Evolutionary conservation across 805 yeast species (phyloP).

Genomic region (Yarrowia bubula): DNA sequence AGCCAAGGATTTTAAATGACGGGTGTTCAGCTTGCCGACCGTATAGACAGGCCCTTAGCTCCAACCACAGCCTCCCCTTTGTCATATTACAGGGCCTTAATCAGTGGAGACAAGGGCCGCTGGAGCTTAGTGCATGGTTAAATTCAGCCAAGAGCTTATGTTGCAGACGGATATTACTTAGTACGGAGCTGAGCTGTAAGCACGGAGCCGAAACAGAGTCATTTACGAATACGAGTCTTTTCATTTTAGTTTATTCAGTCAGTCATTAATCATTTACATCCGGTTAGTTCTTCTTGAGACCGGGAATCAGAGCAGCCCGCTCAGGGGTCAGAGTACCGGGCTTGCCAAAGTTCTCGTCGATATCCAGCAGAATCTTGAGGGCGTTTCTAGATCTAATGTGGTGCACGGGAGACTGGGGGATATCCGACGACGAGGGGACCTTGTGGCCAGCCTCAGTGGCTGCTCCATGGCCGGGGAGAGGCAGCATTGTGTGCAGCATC

Average conservation of each 20-base stretch:
- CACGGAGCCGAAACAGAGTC: too few species aligned
- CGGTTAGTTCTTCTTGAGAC: constrained; percentile 27
- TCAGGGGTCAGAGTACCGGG: constrained; percentile 37
- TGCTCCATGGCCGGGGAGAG: constrained; percentile 49
- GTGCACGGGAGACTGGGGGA: constrained; percentile 38
- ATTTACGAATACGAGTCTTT: neutral
- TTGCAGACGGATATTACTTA: too few species aligned
- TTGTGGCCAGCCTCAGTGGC: constrained; percentile 46
- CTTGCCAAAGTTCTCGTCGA: constrained; percentile 47
- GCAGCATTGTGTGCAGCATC: constrained; percentile 74
- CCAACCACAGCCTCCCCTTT: too few species aligned
- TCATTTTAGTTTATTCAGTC: neutral
- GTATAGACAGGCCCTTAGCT: too few species aligned
- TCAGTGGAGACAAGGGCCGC: too few species aligned
- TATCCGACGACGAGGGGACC: constrained; percentile 40
- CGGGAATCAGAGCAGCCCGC: constrained; percentile 32
- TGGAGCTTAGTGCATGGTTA: too few species aligned
- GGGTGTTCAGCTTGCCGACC: too few species aligned
- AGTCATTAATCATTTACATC: constrained; percentile 19
- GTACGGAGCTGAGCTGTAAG: too few species aligned
- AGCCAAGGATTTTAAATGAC: too few species aligned
- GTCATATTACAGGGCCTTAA: too few species aligned
- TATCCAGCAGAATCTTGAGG: constrained; percentile 45
- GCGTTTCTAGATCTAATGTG: constrained; percentile 45
- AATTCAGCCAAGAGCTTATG: too few species aligned